Conservation (phyloP, 352 stramenopile species). For the Pythium biforme region DNA sequence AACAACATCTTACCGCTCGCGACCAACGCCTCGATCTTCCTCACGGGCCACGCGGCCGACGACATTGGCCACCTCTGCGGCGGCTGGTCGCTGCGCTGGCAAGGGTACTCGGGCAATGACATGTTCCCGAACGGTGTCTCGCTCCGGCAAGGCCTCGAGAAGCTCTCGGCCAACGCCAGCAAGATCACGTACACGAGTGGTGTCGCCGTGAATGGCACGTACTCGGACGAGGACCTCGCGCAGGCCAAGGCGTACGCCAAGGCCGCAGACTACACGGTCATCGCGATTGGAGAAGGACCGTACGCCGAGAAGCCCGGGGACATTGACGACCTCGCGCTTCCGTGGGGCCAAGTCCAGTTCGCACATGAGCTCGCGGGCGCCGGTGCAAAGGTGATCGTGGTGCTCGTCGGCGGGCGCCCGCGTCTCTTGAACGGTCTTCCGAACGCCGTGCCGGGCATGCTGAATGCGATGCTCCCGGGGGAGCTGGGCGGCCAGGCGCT, state of each 20-base stretch:
- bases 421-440: constrained; percentile 62
- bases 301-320: constrained; percentile 88
- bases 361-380: constrained; percentile 54
- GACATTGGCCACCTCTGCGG: constrained; percentile 72
- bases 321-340: constrained; percentile 73
- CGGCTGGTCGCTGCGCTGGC: constrained; percentile 82
- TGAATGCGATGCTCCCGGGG: constrained; percentile 80
- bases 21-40: constrained; percentile 38
- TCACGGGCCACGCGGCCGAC: constrained; percentile 69
- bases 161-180: constrained; percentile 23
- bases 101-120: constrained; percentile 58
- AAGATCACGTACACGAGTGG: constrained; percentile 49
- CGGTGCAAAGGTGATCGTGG: constrained; percentile 75
- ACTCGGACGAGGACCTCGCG: constrained; percentile 41
- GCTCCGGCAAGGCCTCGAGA: constrained; percentile 50
- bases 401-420: constrained; percentile 76
- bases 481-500: constrained; percentile 75
- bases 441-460: constrained; percentile 57
- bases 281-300: constrained; percentile 69
- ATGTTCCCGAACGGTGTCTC: constrained; percentile 64
- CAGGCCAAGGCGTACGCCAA: constrained; percentile 51
- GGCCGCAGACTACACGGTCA: constrained; percentile 57
- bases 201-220: constrained; percentile 53
- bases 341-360: constrained; percentile 65
- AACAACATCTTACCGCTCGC: constrained; percentile 53